A percentile compares a stretch with the other conserved stretches of the same genome.
Evolutionary conservation across 1,284 basidiomycete genomes (phyloP).

Genomic region (Leccinum pseudoinsigne): DNA sequence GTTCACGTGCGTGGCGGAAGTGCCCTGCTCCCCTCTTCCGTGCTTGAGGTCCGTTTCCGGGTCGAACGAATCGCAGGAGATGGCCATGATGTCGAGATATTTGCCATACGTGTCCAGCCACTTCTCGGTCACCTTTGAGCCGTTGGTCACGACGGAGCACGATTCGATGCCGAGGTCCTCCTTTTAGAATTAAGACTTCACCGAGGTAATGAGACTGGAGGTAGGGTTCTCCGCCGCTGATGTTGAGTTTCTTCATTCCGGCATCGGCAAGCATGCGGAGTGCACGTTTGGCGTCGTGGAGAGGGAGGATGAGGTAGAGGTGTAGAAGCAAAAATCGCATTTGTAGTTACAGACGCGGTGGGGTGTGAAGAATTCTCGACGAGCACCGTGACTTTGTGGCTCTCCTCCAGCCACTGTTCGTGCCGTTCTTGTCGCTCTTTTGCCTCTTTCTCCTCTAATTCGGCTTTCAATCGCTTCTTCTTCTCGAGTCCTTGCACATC

Average conservation of each 20-base stretch:
- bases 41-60: slow-evolving; percentile 34
- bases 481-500: too few species aligned
- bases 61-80: slow-evolving; percentile 41
- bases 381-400: too few species aligned
- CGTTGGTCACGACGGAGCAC: slow-evolving; percentile 38
- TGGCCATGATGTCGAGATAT: slow-evolving; percentile 40
- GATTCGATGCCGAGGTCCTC: slow-evolving; percentile 38
- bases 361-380: background rate
- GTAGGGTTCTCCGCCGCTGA: slow-evolving; percentile 41
- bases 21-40: slow-evolving; percentile 33
- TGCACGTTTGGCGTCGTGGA: slow-evolving; percentile 36
- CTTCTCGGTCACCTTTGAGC: slow-evolving; percentile 38
- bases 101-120: slow-evolving; percentile 39
- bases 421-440: too few species aligned
- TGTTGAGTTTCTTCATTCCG: slow-evolving; percentile 43
- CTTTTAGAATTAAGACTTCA: slow-evolving; percentile 40
- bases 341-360: slow-evolving; percentile 33
- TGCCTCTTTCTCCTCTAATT: too few species aligned
- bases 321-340: slow-evolving; percentile 41
- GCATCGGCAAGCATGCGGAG: slow-evolving; percentile 36
- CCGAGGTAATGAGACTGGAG: slow-evolving; percentile 37
- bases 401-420: too few species aligned
- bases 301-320: slow-evolving; percentile 30
- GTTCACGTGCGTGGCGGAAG: slow-evolving; percentile 16
- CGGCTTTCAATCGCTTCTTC: too few species aligned